These are phyloP conservation scores for Puccinia hordei DNA, from an alignment of 1,284 basidiomycete genomes.

Conservation along the genomic window DNA sequence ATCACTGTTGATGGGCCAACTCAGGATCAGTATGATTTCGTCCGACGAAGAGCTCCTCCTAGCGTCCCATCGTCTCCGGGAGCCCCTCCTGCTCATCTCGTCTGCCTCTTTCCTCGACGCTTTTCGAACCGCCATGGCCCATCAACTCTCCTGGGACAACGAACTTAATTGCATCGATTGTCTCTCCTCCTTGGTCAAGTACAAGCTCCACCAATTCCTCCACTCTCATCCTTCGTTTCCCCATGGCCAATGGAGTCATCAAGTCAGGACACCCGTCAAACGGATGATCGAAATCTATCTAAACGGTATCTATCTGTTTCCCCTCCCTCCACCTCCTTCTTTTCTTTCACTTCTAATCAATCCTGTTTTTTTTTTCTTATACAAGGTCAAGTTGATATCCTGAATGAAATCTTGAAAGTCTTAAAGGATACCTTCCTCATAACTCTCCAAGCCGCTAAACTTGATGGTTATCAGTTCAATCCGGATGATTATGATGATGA, in stretches of 20 bases:
- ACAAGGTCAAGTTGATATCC: not conserved
- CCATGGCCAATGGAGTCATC: slow-evolving; percentile 7
- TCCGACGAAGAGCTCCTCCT: slow-evolving; percentile 8
- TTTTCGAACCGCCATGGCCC: not conserved
- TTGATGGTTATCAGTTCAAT: not conserved
- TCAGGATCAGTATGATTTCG: slow-evolving; percentile 19
- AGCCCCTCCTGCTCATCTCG: no score
- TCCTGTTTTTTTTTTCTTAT: no score
- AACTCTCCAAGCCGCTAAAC: not conserved
- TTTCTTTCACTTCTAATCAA: not conserved
- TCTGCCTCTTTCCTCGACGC: not conserved
- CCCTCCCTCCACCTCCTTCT: not conserved
- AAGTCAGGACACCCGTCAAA: slow-evolving; percentile 23
- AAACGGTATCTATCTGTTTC: slow-evolving; percentile 15
- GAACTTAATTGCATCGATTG: slow-evolving; percentile 38
- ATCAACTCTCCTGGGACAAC: slow-evolving; percentile 28
- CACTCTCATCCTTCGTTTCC: not conserved
- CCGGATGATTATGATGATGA: not conserved
- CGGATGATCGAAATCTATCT: slow-evolving; percentile 36
- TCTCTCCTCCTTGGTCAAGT: slow-evolving; percentile 14
- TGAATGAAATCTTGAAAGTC: not conserved
- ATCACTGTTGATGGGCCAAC: slow-evolving; percentile 14
- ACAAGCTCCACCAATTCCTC: not conserved
- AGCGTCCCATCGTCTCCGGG: not conserved
- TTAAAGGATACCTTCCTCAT: not conserved